phyloP scores from a whole-genome alignment of 1,284 basidiomycete genomes.

The Marasmius tenuissimus region DNA sequence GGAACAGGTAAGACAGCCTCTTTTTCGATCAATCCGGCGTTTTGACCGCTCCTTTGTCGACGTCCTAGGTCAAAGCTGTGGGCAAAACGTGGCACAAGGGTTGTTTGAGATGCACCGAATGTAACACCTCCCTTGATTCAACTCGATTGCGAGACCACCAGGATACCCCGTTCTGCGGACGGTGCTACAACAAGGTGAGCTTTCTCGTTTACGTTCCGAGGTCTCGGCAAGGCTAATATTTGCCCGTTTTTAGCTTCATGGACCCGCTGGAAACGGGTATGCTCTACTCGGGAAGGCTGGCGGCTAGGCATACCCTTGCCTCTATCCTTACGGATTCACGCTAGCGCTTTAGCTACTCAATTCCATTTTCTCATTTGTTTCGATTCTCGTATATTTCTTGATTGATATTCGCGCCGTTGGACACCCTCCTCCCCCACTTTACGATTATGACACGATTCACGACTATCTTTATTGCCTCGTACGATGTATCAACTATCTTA shows the following conservation, averaged over 20 bases:
- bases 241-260: constrained; percentile 49
- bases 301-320: not conserved
- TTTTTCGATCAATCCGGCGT: not conserved
- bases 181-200: constrained; percentile 72
- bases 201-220: not conserved
- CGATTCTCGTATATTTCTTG: not conserved
- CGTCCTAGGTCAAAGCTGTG: constrained; percentile 64
- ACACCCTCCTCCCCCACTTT: too few relatives aligned
- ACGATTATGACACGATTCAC: too few relatives aligned
- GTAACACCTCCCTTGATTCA: constrained; percentile 65
- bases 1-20: constrained; percentile 45
- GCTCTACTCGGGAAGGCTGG: constrained; percentile 64
- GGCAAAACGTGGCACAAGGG: constrained; percentile 75
- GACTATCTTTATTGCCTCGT: too few relatives aligned
- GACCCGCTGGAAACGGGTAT: constrained; percentile 72
- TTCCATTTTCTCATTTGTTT: not conserved
- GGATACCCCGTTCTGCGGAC: constrained; percentile 63
- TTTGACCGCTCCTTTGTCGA: not conserved
- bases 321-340: not conserved
- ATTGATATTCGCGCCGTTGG: too few relatives aligned
- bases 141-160: constrained; percentile 72
- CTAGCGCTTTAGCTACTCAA: not conserved
- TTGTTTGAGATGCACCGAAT: constrained; percentile 73
- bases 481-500: too few relatives aligned
- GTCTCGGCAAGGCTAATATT: not conserved